Base-by-base conservation (phyloP, 805 yeast species). In the Candida tammaniensis region DNA sequence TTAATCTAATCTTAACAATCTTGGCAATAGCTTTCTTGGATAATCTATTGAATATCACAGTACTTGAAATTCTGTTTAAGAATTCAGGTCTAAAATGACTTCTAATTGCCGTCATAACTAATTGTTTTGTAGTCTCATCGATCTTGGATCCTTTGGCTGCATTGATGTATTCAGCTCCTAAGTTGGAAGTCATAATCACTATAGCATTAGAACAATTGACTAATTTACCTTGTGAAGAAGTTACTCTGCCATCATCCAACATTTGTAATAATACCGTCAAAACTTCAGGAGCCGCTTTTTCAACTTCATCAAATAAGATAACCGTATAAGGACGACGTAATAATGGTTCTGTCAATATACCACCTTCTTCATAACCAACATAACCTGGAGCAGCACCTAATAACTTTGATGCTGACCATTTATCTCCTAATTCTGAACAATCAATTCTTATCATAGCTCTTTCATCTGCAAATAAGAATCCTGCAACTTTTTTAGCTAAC, bases 261-360 rank as follows among this genome's bases (percentile, higher is more conserved):
- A 93, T 78, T 62, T 93, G 98, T 48, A 93, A 72, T 52, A 93
- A 70, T 14, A 93, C 83, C 7, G 96, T 93, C 55, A 91, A 70
- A 2, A 93, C 98, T 58, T 91, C 98, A 1, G 98, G 98, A 5
- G 96, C 96, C 12, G 98, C 98, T 64, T 93, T 93, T 57, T 93
- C 98, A 37, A 93, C 96, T 67, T 93, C 98, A 64, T 93, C 98
- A 54, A 93, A 93, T 42, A 93, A 71, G 25, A 93, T 74, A n/a
- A 93, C 98, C 5, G 97, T 86, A 65, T 93, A 93, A 37, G 98
- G 98, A 42, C 83, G 82, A 54, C 96, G 77, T 42, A 86, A 74
- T 37, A 93, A 72, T 46, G 93, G 95, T 52, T 93, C 95, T 5
- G 98, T 93, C 47, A 93, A 73, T 49, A 91, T 76, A 46, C 98